Evolutionary conservation across 495 filamentous ascomycete species (phyloP), one percentile per base, ranked within the genome.

Genomic region (Immersiella caudata): DNA sequence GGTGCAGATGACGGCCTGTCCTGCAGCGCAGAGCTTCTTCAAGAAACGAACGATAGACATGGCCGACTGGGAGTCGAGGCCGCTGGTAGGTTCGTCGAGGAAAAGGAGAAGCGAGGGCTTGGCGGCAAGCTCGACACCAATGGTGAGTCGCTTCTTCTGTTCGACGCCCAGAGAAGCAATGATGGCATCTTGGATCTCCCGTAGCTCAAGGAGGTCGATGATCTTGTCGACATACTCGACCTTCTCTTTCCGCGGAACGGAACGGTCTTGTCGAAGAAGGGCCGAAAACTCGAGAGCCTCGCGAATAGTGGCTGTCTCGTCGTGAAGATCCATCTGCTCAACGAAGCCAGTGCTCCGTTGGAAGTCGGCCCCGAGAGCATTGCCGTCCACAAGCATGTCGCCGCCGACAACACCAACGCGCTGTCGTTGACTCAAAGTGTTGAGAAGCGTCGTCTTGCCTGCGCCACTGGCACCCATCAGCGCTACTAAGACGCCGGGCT

Each of bases 61-160:
- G 0, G 93, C 93, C 0, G 90, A 90, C 71, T 97, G 92, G 26
- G 88, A 89, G 76, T 97, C 94, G 4, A 97, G 85, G 62, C 94
- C 94, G 60, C 87, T 91, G 3, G 91, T 93, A 3, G 91, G 91
- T 69, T 93, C 90, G 71, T 93, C 91, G 33, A 93, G 77, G 75
- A 93, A 93, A 66, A 93, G 84, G 6, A 93, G 70, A 0, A 94
- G 81, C 24, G 86, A 88, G 0, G 94, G 94, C 73, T 93, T 93
- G 6, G 94, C 93, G 2, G 92, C 94, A 1, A 98, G 79, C 74
- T 98, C 94, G 6, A 98, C 94, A 63, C 91, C 94, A 64, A 98
- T 97, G 1, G 94, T 97, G 2, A 97, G 69, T 25, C 90, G 65
- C 84, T 92, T 80, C 78, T 80, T 78, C 69, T 87, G 73, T 68